Base-by-base conservation (phyloP, 2,329 filamentous ascomycete species). In the Podosphaera fusca region DNA sequence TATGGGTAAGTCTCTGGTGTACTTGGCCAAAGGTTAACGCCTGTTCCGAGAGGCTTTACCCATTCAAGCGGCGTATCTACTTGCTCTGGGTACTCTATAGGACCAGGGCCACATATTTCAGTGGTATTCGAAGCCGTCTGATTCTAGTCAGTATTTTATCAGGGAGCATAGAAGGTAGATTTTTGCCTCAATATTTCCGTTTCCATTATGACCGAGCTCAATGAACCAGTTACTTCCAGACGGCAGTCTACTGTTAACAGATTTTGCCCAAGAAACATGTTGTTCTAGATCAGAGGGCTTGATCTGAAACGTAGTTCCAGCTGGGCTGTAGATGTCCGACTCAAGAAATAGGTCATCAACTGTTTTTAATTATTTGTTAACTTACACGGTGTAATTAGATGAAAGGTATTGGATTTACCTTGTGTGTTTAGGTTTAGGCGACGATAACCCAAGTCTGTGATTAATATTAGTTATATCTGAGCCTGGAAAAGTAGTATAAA, bases 311-410 rank as follows among this genome's bases (percentile, higher is more conserved):
- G 68, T 70, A 0, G 66, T 69, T 4, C 71, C 72, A n/a, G 62
- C 61, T 0, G 77, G 76, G 21, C 66, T 62, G 64, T 77, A 78
- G 40, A 77, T 69, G 9, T 71, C 71, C 2, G 74, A 72, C 42
- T 70, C 69, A 29, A 82, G 69, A 61, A 81, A 77, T 70, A 82
- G 77, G 61, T 82, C 79, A 62, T 82, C 79, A 36, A 82, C 74
- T 64, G 49, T 21, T n/a, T 57, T 6, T 29, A n/a, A 45, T 34
- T 33, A 62, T 59, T 61, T 56, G 59, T 47, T 60, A 57, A 54
- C 58, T 52, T 12, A 59, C 30, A n/a, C 58, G 12, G n/a, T 58
- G 55, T 30, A 53, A 38, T 29, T 38, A 54, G 29, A 38, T 36
- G 40, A 54, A 40, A 55, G 6, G 50, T 2, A 31, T 34, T 3